Evolutionary conservation across 352 stramenopile species (phyloP), one percentile per base, ranked within the genome.

Genomic region (Phytophthora tubulina): DNA sequence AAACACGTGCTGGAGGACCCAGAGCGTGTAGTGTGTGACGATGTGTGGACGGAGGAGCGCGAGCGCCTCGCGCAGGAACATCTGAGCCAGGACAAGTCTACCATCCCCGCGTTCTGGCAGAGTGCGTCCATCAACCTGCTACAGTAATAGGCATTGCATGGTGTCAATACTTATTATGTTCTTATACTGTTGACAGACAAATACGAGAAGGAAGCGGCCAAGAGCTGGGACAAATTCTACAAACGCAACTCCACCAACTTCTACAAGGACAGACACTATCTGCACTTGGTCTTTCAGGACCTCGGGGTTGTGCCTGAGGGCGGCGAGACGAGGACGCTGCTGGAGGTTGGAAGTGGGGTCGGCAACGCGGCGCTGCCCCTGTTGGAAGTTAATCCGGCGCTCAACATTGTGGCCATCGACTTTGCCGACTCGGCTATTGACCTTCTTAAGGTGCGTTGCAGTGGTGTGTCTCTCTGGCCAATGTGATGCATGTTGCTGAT

Each of bases 201-300:
- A 67, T 96, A 96, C 68, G 88, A 97, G 62, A 65, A 84, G 11
- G 84, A 97, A 38, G 89, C 93, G 0, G 84, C 86, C 49, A 91
- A 90, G 73, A 96, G 84, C 72, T 99, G 96, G 96, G 91, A 99
- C 75, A 89, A 91, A 65, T 98, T 98, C 77, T 99, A 99, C 79
- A 89, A 95, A 54, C 84, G 91, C 55, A 97, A 98, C 80, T 83
- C 86, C 49, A 97, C 85, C 56, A 97, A 98, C 62, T 98, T 98
- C 76, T 99, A 98, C 82, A 98, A 98, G 76, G 94, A 99, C 84
- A 84, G 86, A 53, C 95, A 98, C 76, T 99, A 99, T 63, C 76
- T 99, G 41, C 84, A 98, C 62, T 76, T 98, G 27, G 89, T 96
- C 2, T 99, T 98, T 78, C 75, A 93, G 10, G 82, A 97, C 35